A percentile compares a stretch with the other conserved stretches of the same genome.
Conservation (phyloP, 2,329 filamentous ascomycete species). For the Ilyonectria mors-panacis region DNA sequence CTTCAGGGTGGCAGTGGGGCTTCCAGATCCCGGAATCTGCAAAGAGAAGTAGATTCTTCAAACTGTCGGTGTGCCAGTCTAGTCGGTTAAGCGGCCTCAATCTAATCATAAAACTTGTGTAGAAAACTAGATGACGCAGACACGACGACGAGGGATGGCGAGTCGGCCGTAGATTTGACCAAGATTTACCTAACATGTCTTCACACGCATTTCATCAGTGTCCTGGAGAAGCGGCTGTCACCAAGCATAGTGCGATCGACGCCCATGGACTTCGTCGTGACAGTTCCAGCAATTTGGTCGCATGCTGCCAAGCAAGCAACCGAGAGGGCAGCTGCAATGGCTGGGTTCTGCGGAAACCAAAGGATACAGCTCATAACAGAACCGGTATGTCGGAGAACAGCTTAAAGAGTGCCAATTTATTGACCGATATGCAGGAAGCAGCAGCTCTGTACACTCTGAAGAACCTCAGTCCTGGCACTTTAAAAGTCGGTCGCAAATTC, state of each 20-base stretch:
- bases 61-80: slow-evolving; percentile 57
- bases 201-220: slow-evolving; percentile 63
- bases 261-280: slow-evolving; percentile 68
- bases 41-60: slow-evolving; percentile 61
- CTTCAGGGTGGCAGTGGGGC: slow-evolving; percentile 63
- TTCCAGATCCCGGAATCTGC: slow-evolving; percentile 62
- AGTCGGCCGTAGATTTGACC: slow-evolving; percentile 55
- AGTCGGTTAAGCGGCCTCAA: not conserved
- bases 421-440: slow-evolving; percentile 58
- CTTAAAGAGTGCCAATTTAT: not conserved
- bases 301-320: slow-evolving; percentile 68
- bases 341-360: slow-evolving; percentile 57
- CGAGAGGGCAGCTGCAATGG: slow-evolving; percentile 56
- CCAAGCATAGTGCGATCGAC: slow-evolving; percentile 59
- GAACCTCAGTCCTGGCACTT: slow-evolving; percentile 57
- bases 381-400: slow-evolving; percentile 52
- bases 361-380: slow-evolving; percentile 65
- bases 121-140: slow-evolving; percentile 56
- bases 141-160: slow-evolving; percentile 50
- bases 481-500: slow-evolving; percentile 63
- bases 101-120: slow-evolving; percentile 32
- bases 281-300: slow-evolving; percentile 73
- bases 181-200: slow-evolving; percentile 63
- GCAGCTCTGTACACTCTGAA: slow-evolving; percentile 66
- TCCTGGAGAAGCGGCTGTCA: slow-evolving; percentile 60